Conservation (phyloP, 495 filamentous ascomycete species). For the Parmelia sp. region DNA sequence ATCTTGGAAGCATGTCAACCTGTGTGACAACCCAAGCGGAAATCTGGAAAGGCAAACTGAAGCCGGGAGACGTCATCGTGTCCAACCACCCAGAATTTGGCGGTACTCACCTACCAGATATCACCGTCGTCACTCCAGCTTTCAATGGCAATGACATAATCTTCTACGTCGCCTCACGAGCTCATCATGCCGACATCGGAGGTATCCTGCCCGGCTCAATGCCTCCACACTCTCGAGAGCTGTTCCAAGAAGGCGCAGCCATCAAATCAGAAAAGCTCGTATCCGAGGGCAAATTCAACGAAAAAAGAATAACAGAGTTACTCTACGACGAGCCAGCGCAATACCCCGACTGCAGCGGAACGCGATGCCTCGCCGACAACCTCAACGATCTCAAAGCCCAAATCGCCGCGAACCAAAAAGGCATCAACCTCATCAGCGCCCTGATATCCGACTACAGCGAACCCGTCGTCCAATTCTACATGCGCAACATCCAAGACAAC, state of each 20-base stretch:
- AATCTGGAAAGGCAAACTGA: constrained; percentile 85
- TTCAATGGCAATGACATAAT: constrained; percentile 84
- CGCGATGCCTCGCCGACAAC: constrained; percentile 86
- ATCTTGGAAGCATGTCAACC: constrained; percentile 90
- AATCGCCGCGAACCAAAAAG: constrained; percentile 92
- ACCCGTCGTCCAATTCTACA: constrained; percentile 90
- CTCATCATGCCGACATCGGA: constrained; percentile 95
- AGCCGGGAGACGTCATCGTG: constrained; percentile 88
- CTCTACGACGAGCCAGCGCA: constrained; percentile 77
- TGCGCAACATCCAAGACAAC: constrained; percentile 88
- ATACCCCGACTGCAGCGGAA: constrained; percentile 82
- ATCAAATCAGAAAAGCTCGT: constrained; percentile 95
- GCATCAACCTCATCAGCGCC: constrained; percentile 78
- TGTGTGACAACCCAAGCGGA: constrained; percentile 88
- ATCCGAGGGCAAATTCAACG: constrained; percentile 81
- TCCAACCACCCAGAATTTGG: constrained; percentile 95
- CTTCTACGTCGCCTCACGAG: constrained; percentile 93
- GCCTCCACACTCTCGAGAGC: constrained; percentile 88
- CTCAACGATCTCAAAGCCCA: constrained; percentile 95
- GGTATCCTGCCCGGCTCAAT: constrained; percentile 94
- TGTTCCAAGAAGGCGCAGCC: constrained; percentile 90
- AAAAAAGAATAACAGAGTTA: constrained; percentile 76
- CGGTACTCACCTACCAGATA: constrained; percentile 83
- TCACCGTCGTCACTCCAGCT: constrained; percentile 89
- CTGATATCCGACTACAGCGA: constrained; percentile 89